Conservation (phyloP, 192 early-diverging fungal genomes). For the Coemansia sp. region DNA sequence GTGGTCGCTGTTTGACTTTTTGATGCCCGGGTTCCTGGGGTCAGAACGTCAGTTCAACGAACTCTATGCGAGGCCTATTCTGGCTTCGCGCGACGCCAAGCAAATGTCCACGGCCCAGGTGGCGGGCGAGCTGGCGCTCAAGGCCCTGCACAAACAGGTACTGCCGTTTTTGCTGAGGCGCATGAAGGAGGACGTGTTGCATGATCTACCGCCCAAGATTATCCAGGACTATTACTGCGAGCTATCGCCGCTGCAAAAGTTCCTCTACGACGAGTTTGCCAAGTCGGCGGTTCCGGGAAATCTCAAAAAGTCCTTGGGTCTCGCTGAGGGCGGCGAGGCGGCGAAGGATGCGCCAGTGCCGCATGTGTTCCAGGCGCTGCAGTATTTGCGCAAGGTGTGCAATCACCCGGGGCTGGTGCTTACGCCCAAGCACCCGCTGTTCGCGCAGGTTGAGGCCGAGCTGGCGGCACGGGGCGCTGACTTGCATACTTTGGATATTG, state of each 20-base stretch:
- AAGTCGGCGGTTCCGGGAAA: conserved; percentile 54
- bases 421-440: conserved; percentile 86
- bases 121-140: conserved; percentile 63
- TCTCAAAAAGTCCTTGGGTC: conserved; percentile 29
- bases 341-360: conserved; percentile 50
- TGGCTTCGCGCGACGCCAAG: conserved; percentile 88
- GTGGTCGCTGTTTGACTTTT: conserved; percentile 97
- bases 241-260: conserved; percentile 83
- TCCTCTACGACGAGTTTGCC: conserved; percentile 93
- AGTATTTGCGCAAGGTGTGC: conserved; percentile 92
- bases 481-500: conserved; percentile 54
- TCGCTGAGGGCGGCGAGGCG: background rate
- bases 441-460: conserved; percentile 62
- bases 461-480: conserved; percentile 55
- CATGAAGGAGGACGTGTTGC: conserved; percentile 96
- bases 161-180: conserved; percentile 93
- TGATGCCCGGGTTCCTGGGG: conserved; percentile 98
- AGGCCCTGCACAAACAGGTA: conserved; percentile 95
- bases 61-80: conserved; percentile 88
- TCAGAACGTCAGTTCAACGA: conserved; percentile 95
- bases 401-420: conserved; percentile 95
- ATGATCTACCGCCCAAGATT: conserved; percentile 98
- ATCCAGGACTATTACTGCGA: conserved; percentile 99
- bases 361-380: conserved; percentile 98
- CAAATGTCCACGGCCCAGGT: conserved; percentile 42